Base-by-base conservation (phyloP, 164 flowering plant genomes). In the Nelumbo lutea region DNA sequence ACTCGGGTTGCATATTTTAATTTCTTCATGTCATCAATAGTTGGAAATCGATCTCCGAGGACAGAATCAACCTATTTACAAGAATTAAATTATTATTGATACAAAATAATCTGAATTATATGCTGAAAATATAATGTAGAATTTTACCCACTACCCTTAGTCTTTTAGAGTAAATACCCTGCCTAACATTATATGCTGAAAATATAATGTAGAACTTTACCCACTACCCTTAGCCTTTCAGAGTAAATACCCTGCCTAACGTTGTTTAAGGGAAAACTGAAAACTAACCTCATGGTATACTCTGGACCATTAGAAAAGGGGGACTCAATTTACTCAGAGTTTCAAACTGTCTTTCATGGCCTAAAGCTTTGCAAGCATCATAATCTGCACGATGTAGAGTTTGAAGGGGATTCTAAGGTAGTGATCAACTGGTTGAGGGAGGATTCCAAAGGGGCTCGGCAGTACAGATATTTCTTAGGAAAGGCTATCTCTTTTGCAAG, bases 11-110 rank as follows among this genome's bases (percentile, higher is more conserved):
- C 83, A 71, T 95, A 95, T 69, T 89, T 91, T 1, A 95, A 94
- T 71, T 86, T 91, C 83, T 88, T 91, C 94, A 90, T 78, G 75
- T 95, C 98, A 67, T 89, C 96, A 62, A 95, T 79, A n/a, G 92
- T 84, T 42, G 98, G 98, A 74, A 87, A 80, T 42, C 91, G 82
- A 71, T 90, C 98, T 27, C 98, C 98, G 65, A 95, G 72, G 74
- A 91, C 85, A 70, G 85, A 78, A 81, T 95, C 98, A 63, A 90
- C 96, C 98, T 95, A 76, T 6, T 6, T 68, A 77, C 7, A 65
- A 69, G 38, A 61, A 60, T 62, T 14, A 27, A 56, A 46, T 7
- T 50, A 44, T 48, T 11, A 15, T 11, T 59, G 42, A 55, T 43
- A 3, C 4, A 46, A 45, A 57, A 41, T 58, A 45, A n/a, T 72